Base-by-base conservation (phyloP, 805 yeast genomes). In the Candida dendrica region DNA sequence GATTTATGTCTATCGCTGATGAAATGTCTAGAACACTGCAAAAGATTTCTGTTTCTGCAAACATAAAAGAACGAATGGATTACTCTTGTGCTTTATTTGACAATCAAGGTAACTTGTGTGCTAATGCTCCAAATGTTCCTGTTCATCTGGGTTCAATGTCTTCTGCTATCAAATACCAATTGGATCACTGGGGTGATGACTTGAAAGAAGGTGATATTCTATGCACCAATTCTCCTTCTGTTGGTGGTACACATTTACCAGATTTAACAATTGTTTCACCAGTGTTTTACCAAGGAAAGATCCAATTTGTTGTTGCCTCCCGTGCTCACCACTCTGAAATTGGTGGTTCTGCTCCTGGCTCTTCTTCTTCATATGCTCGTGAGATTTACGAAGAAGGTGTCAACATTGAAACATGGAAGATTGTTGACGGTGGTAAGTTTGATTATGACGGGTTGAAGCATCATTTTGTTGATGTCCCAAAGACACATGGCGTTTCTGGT, bases 301-400 rank as follows among this genome's bases (percentile, higher is more conserved):
- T 74, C n/a, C 63, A 68, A 29, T 75, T 75, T 50, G 74, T 74
- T 60, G 72, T 73, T 16, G 82, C 81, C 4, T 67, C 80, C 2
- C 61, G 82, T 45, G 81, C 80, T 4, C 82, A 77, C 56, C 83
- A 77, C 56, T 75, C 81, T 18, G 82, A 77, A 47, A 76, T 77
- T 50, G 82, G 82, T 32, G 76, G 79, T 13, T 68, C 76, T 39
- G 65, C 76, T 36, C 79, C 81, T 8, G 81, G 81, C 3, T 69
- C 77, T 1, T 74, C 72, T 65, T 73, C 79, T 18, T 72, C 81
- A 3, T 64, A 74, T 51, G 76, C 81, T n/a, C 72, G 71, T 49
- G 66, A 70, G 31, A 64, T 77, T 33, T 69, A 58, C 45, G 75
- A 75, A 45, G 83, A 77, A 55, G 83, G 81, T 42, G 81, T 75